Evolutionary conservation across 305 asterid species (phyloP).

Genomic region (Petunia hybrid): DNA sequence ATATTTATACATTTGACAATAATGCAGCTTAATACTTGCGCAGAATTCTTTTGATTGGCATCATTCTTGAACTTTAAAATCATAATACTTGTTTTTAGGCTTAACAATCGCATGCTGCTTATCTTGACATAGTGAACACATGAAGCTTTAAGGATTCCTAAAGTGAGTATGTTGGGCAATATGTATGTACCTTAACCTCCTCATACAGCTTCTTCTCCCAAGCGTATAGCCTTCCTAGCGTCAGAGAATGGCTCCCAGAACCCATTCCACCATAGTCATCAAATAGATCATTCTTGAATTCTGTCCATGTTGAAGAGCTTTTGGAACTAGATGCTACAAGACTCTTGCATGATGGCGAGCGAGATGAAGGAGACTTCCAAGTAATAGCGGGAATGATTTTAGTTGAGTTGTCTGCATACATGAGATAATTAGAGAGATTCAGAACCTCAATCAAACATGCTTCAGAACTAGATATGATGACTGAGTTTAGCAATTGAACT

Average conservation of each 20-base stretch:
- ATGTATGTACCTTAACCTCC: constrained; percentile 75
- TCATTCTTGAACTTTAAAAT: no score
- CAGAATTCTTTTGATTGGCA: no score
- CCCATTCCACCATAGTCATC: constrained; percentile 89
- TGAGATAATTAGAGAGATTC: constrained; percentile 9
- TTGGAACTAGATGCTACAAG: constrained; percentile 74
- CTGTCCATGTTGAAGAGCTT: constrained; percentile 77
- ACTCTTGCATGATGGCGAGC: constrained; percentile 70
- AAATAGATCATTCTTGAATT: constrained; percentile 71
- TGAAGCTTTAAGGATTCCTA: background rate
- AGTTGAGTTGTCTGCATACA: constrained; percentile 80
- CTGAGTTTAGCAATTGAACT: background rate
- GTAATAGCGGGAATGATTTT: constrained; percentile 72
- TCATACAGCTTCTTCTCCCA: constrained; percentile 92
- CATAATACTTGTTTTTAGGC: background rate
- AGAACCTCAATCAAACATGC: constrained; percentile 12
- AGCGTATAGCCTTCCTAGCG: constrained; percentile 80
- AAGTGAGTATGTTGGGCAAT: background rate
- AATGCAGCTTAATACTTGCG: background rate
- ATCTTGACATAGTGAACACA: background rate
- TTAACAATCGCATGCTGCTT: background rate
- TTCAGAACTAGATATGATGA: background rate
- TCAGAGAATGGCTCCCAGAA: constrained; percentile 85
- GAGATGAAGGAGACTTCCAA: constrained; percentile 70
- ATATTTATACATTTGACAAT: background rate